phyloP scores from a whole-genome alignment of 306 rosid genomes.

The Cyclanthera cordifolia region DNA sequence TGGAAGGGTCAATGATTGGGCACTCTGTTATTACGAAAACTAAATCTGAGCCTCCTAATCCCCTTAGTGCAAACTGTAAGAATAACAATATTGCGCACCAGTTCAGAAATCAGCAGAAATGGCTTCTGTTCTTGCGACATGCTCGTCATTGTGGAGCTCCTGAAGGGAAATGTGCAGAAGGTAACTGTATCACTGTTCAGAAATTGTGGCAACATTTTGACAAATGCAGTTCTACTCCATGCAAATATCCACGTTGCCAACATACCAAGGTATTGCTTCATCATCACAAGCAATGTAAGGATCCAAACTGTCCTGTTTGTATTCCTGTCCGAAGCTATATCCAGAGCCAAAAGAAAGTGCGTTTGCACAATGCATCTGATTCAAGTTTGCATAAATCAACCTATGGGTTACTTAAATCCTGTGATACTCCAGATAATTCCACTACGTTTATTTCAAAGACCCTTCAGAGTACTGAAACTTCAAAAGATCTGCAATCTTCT shows the following conservation, averaged over 20 bases:
- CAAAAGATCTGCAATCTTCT: constrained; percentile 65
- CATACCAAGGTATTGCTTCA: constrained; percentile 52
- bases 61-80: constrained; percentile 17
- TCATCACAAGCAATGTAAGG: constrained; percentile 59
- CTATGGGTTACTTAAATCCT: constrained; percentile 48
- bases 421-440: constrained; percentile 28
- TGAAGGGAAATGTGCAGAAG: constrained; percentile 71
- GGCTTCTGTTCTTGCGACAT: constrained; percentile 87
- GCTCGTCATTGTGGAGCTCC: constrained; percentile 68
- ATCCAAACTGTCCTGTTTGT: constrained; percentile 74
- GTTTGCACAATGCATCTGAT: constrained; percentile 23
- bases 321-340: constrained; percentile 47
- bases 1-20: constrained; percentile 52
- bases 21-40: constrained; percentile 42
- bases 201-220: constrained; percentile 63
- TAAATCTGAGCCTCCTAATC: constrained; percentile 31
- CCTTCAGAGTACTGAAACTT: constrained; percentile 31
- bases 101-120: constrained; percentile 62
- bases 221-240: constrained; percentile 32
- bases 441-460: constrained; percentile 40
- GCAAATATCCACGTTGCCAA: constrained; percentile 54
- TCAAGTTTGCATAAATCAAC: constrained; percentile 40
- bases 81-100: constrained; percentile 18
- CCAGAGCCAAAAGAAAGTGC: constrained; percentile 27
- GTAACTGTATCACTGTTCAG: constrained; percentile 44